Evolutionary conservation across 1,284 basidiomycete species (phyloP).

Genomic region (Cronartium quercuum): DNA sequence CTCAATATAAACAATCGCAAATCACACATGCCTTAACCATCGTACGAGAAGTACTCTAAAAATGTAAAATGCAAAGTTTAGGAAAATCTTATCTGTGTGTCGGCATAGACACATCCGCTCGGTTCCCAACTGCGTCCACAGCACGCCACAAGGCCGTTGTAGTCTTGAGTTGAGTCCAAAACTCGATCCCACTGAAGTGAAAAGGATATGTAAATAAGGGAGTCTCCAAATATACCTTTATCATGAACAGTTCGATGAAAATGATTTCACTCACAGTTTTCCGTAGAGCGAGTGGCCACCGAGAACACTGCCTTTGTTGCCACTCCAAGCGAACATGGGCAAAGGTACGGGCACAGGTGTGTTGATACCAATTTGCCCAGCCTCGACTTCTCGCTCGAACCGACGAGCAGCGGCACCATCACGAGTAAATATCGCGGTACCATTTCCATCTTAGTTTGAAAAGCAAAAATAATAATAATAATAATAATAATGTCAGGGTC

Average conservation of each 20-base stretch:
- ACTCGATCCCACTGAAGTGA: constrained; percentile 22
- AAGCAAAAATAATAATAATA: background rate
- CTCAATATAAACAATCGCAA: no score
- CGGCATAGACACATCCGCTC: constrained; percentile 36
- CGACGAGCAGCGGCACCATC: constrained; percentile 91
- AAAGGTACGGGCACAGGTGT: constrained; percentile 66
- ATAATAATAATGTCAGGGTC: background rate
- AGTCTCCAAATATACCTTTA: background rate
- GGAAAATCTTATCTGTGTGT: constrained; percentile 27
- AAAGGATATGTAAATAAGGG: background rate
- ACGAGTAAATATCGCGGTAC: constrained; percentile 93
- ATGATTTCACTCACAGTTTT: constrained; percentile 56
- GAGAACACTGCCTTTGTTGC: constrained; percentile 79
- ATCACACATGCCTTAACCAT: no score
- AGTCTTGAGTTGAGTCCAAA: constrained; percentile 36
- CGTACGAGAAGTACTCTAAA: no score
- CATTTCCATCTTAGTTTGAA: constrained; percentile 59
- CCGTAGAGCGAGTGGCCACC: constrained; percentile 89
- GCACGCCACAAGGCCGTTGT: constrained; percentile 30
- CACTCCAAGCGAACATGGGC: constrained; percentile 62
- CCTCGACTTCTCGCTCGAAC: constrained; percentile 81
- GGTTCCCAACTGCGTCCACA: constrained; percentile 22
- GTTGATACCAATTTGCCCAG: constrained; percentile 78
- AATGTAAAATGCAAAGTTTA: no score
- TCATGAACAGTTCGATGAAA: background rate